Evolutionary conservation across 768 basidiomycete genomes (phyloP).

Genomic region (Russula brevipes): DNA sequence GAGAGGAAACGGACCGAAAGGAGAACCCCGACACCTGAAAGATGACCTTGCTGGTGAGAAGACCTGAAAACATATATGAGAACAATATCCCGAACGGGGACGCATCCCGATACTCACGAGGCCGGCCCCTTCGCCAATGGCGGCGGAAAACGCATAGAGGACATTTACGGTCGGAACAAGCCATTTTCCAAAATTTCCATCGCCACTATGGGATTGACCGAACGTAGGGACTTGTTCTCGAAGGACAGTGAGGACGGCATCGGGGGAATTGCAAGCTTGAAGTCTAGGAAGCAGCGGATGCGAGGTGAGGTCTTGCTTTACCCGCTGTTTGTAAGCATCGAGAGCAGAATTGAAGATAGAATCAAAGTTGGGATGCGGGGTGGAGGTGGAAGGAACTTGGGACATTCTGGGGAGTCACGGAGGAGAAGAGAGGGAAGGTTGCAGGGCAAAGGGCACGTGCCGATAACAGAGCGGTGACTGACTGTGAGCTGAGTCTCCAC

Average conservation of each 20-base stretch:
- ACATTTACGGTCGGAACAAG: neutral
- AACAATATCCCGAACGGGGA: too few relatives aligned
- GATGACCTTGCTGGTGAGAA: neutral
- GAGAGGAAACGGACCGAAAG: neutral
- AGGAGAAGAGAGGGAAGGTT: too few relatives aligned
- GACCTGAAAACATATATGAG: neutral
- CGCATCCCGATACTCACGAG: neutral
- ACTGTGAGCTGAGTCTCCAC: too few relatives aligned
- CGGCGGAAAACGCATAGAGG: neutral
- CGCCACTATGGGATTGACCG: neutral
- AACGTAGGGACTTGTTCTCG: neutral
- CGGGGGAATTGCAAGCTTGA: neutral
- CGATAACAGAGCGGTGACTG: too few relatives aligned
- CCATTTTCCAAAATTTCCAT: neutral
- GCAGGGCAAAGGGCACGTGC: too few relatives aligned
- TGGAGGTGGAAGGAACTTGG: neutral
- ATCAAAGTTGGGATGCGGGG: neutral
- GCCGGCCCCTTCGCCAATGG: neutral
- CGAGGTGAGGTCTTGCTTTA: neutral
- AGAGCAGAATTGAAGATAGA: neutral
- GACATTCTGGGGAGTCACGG: neutral
- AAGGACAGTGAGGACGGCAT: neutral
- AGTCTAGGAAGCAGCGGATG: neutral
- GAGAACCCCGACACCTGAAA: neutral
- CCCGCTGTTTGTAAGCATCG: neutral